A percentile compares a stretch with the other conserved stretches of the same genome.
phyloP scores from a whole-genome alignment of 345 rosid species.

The Euphorbia tirucalli region DNA sequence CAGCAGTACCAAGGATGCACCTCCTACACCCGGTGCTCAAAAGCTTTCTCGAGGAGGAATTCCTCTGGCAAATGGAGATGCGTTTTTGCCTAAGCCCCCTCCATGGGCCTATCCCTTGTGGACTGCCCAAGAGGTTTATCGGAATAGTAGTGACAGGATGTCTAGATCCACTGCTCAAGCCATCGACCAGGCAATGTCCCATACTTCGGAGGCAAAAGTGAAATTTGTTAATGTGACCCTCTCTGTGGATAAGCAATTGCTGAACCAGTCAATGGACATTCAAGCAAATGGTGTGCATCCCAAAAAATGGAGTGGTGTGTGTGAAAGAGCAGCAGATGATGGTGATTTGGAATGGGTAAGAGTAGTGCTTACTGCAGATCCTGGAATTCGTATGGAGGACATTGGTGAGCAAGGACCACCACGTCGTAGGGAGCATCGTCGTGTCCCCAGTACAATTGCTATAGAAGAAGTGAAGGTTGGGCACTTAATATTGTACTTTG shows the following conservation, averaged over 20 bases:
- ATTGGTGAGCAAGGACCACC: slow-evolving; percentile 60
- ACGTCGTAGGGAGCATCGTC: slow-evolving; percentile 92
- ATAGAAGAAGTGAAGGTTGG: slow-evolving; percentile 98
- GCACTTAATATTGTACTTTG: neutral
- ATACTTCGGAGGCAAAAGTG: slow-evolving; percentile 62
- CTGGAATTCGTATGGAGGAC: slow-evolving; percentile 67
- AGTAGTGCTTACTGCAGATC: slow-evolving; percentile 83
- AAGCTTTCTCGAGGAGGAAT: slow-evolving; percentile 96
- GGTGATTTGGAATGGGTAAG: slow-evolving; percentile 89
- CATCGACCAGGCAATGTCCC: slow-evolving; percentile 98
- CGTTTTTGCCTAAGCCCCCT: slow-evolving; percentile 91
- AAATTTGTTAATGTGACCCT: slow-evolving; percentile 70
- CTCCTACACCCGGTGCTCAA: slow-evolving; percentile 59
- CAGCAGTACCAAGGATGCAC: slow-evolving; percentile 67
- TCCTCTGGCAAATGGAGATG: slow-evolving; percentile 98
- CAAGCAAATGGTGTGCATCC: slow-evolving; percentile 22
- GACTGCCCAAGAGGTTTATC: slow-evolving; percentile 93
- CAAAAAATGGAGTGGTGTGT: slow-evolving; percentile 13
- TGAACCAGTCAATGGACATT: slow-evolving; percentile 23
- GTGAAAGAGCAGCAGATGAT: slow-evolving; percentile 25
- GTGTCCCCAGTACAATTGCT: slow-evolving; percentile 99
- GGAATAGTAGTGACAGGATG: slow-evolving; percentile 97
- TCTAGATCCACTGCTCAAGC: slow-evolving; percentile 93
- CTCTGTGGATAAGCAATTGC: slow-evolving; percentile 49
- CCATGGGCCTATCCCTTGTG: slow-evolving; percentile 99